Base-by-base conservation (phyloP, 306 rosid species). In the Coriaria nepalensis region DNA sequence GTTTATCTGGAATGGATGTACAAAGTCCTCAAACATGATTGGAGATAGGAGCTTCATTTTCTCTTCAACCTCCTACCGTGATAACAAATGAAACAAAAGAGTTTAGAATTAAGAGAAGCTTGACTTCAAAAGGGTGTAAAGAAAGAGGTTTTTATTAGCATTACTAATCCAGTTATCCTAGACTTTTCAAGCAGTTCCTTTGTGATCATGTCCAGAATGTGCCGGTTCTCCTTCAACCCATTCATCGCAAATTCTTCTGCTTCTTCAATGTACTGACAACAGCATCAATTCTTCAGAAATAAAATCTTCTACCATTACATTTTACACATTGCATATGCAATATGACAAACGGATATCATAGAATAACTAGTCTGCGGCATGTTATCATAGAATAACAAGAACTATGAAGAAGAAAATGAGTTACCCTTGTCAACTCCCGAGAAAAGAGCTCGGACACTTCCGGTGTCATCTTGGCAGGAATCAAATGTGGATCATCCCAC, bases 401-500 rank as follows among this genome's bases (percentile, higher is more conserved):
- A 46, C 34, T 39, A 65, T 54, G 35, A 52, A 58, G 59, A 50
- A 38, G 36, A 33, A 71, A 61, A 57, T 60, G 35, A 51, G 14
- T 70, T 78, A 90, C 98, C 98, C 95, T 77, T 29, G 94, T 67
- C 94, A 90, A 63, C 76, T 90, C 98, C 70, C 98, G 73, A 33
- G 85, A 73, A 68, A 90, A 90, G 42, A 85, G 80, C 81, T 90
- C 98, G 40, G 98, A 90, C 55, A 85, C 77, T 79, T 90, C 98
- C 6, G 60, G 60, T 2, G 93, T 64, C 94, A 90, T 90, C 43
- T 79, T 68, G 53, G 82, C 78, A 10, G 95, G 94, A 73, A 81
- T 77, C 63, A 90, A 85, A 41, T 79, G 86, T 37, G 95, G 93
- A 51, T 90, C 95, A 35, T 90, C 98, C 98, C 98, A 90, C 95